Percentiles rank a stretch among this genome's conserved stretches.
Evolutionary conservation across 805 yeast species (phyloP).

Genomic region (Ogataea haglerorum): DNA sequence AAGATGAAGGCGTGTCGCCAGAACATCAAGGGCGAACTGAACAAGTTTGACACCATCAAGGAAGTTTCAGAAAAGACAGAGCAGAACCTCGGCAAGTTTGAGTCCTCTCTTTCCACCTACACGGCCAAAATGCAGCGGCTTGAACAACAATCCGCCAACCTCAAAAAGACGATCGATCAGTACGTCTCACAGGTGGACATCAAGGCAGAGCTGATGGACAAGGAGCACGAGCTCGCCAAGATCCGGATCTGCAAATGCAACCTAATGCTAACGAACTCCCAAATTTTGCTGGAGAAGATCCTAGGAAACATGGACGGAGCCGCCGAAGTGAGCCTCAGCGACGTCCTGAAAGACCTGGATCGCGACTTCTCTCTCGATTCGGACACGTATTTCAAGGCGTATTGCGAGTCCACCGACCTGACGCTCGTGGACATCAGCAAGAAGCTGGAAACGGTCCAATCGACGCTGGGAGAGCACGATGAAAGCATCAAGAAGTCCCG

Average conservation of each 20-base stretch:
- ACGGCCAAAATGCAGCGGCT: conserved; percentile 6
- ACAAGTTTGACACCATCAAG: conserved; percentile 8
- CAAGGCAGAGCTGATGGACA: conserved; percentile 9
- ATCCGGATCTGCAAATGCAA: conserved; percentile 28
- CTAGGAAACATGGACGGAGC: conserved; percentile 25
- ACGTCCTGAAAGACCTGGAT: conserved; percentile 14
- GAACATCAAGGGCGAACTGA: conserved; percentile 11
- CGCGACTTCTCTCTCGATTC: conserved; percentile 3
- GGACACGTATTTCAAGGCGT: conserved; percentile 13
- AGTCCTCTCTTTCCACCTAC: not conserved
- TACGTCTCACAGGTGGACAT: conserved; percentile 10
- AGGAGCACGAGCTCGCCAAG: conserved; percentile 19
- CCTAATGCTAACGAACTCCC: conserved; percentile 23
- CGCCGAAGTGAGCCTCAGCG: conserved; percentile 5
- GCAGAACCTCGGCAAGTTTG: conserved; percentile 3
- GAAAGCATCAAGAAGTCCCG: conserved; percentile 9
- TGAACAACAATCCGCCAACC: not conserved
- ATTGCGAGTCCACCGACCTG: conserved; percentile 22
- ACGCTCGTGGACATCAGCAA: conserved; percentile 19
- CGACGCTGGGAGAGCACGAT: conserved; percentile 8
- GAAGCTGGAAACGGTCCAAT: conserved; percentile 15
- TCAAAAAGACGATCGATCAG: conserved; percentile 7
- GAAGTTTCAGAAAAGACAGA: conserved; percentile 5
- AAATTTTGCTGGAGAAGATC: conserved; percentile 29
- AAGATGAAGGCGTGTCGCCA: conserved; percentile 7